A percentile compares a stretch with the other conserved stretches of the same genome.
These are phyloP conservation scores for Trichoderma brevicompactum DNA, from an alignment of 2,329 filamentous ascomycete species.

Conservation along the genomic window DNA sequence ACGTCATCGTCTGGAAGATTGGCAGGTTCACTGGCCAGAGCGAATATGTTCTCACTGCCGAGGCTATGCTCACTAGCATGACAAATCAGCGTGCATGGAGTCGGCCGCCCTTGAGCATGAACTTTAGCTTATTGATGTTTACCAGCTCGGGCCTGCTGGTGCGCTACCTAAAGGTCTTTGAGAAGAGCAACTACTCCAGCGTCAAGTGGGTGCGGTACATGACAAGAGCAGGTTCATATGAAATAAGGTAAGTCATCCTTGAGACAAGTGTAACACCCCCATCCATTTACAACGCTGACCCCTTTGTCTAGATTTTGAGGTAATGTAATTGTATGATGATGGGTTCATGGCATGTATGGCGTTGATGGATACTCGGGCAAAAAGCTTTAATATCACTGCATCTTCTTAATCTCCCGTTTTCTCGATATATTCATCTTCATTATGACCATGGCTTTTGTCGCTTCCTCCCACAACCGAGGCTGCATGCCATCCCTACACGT, in stretches of 20 bases:
- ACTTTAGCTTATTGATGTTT: constrained; percentile 96
- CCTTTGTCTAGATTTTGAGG: constrained; percentile 41
- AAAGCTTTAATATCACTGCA: constrained; percentile 29
- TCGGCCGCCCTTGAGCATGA: constrained; percentile 86
- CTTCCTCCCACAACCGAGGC: constrained; percentile 2
- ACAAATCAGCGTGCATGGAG: constrained; percentile 98
- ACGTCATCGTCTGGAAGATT: constrained; percentile 99
- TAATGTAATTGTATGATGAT: constrained; percentile 29
- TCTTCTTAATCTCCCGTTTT: constrained; percentile 11
- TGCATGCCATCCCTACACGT: neutral
- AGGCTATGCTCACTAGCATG: constrained; percentile 93
- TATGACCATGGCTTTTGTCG: neutral
- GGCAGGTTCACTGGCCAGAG: constrained; percentile 97
- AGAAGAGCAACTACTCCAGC: constrained; percentile 98
- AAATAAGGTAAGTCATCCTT: constrained; percentile 73
- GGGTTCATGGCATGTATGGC: constrained; percentile 31
- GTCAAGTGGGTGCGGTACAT: constrained; percentile 99
- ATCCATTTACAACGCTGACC: constrained; percentile 28
- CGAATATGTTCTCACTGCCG: constrained; percentile 92
- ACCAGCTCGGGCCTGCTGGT: constrained; percentile 92
- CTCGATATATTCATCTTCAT: neutral
- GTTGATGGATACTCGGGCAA: constrained; percentile 29
- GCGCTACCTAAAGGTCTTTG: constrained; percentile 96
- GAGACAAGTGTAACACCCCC: neutral
- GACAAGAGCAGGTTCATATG: constrained; percentile 96